Evolutionary conservation across 192 early-diverging fungal genomes (phyloP), one percentile per base, ranked within the genome.

Genomic region (Ambispora gerdemannii): DNA sequence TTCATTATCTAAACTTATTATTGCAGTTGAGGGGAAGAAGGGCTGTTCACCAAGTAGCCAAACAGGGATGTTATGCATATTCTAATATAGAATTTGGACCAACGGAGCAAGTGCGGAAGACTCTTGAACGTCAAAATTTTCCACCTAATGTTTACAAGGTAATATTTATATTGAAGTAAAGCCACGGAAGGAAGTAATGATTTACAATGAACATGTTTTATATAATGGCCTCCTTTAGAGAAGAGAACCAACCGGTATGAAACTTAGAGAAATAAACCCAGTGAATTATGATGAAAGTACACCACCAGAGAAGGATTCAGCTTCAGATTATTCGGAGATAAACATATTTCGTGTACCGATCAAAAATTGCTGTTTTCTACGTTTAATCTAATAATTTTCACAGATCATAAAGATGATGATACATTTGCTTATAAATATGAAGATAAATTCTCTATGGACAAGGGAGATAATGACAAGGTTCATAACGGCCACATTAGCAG

Each of bases 401-500:
- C n/a, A 7, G 53, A n/a, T 47, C 43, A 47, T 47, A 47, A 47
- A 47, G 43, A 47, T 47, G 6, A 47, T 47, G 43, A 47, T 17
- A 47, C 43, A 47, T 47, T 47, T 17, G 43, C 43, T 47, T 47
- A 47, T 47, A 47, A 47, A 47, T 47, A 47, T 47, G 59, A 35
- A 35, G 65, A 67, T 2, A 52, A 67, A 53, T 67, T 67, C 31
- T 34, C 34, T 67, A 67, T 53, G 65, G 50, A 53, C 50, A 67
- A 2, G 50, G 50, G 19, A 67, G 24, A 35, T 67, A 33, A 67
- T 53, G 65, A 53, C n/a, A 67, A 67, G 50, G 22, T 67, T 67
- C 15, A 13, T 53, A 67, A 67, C 17, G 32, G n/a, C 24, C 6
- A 34, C 34, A 51, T 20, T 32, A 67, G 65, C 30, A 67, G 53